Evolutionary conservation across 148 eudicot species (phyloP), one percentile per base, ranked within the genome.

Genomic region (Chenopodium suecicum): DNA sequence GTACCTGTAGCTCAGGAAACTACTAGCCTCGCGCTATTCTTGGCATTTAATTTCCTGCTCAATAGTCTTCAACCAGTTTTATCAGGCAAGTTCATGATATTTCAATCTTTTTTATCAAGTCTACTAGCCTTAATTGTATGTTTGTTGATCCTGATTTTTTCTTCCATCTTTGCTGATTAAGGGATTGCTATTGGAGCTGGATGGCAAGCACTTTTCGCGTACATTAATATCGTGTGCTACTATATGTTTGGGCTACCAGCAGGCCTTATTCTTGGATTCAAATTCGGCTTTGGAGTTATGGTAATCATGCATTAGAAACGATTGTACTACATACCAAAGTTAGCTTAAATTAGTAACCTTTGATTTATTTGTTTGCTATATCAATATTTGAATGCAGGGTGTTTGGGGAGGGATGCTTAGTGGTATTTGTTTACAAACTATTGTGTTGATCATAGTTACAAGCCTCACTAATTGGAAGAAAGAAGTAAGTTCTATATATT

Each of bases 171-270:
- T 22, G 9, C 27, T 27, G 27, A 27, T 34, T 73, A 44, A 91
- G 94, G 97, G 54, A 94, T 93, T 75, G 94, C 97, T 27, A 84
- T 93, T 81, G 97, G 97, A 90, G 97, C 94, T 22, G 97, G 94
- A 80, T 93, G 97, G 97, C 97, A 93, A 80, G 60, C 88, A n/a
- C 78, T 88, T 69, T 90, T 93, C 8, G 97, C 94, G 25, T 93
- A 88, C 82, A 84, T 93, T 81, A 93, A 91, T 74, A 87, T 93
- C n/a, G 94, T 85, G 1, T 93, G 93, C 81, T 93, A 91, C 79
- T 93, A 93, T 78, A 37, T 89, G 7, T 81, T 93, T 62, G 97
- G 97, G 72, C 80, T 93, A 77, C 94, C 97, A 32, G 90, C 90
- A 65, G 97, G 94, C 58, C 86, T 93, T 25, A 52, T 91, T 7